phyloP scores from a whole-genome alignment of 495 filamentous ascomycete genomes.

The Hypomontagnella submonticulosa region DNA sequence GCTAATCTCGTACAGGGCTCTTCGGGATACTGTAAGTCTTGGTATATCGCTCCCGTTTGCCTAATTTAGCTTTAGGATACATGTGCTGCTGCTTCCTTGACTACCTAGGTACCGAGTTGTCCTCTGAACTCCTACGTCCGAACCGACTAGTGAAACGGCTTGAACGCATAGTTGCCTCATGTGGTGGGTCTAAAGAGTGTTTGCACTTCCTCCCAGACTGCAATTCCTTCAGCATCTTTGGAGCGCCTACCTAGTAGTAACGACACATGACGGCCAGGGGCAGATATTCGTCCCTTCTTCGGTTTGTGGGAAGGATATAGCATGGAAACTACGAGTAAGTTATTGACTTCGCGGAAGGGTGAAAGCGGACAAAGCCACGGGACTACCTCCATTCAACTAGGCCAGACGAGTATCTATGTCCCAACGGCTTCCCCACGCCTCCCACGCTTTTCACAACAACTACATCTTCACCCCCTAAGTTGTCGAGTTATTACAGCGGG shows the following conservation, averaged over 20 bases:
- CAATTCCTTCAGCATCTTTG: background rate
- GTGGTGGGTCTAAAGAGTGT: background rate
- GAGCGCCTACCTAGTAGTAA: background rate
- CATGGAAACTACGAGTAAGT: background rate
- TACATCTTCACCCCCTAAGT: background rate
- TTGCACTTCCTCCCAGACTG: background rate
- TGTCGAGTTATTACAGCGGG: no score
- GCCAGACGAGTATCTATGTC: no score
- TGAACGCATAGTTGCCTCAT: constrained; percentile 25
- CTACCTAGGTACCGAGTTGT: background rate
- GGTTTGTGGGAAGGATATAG: background rate
- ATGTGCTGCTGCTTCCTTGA: background rate
- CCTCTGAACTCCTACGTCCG: background rate
- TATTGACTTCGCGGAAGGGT: background rate
- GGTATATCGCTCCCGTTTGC: constrained; percentile 18
- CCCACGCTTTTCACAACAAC: background rate
- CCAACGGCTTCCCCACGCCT: no score
- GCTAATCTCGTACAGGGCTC: constrained; percentile 24
- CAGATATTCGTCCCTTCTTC: constrained; percentile 24
- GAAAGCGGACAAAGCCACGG: background rate
- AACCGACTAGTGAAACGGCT: constrained; percentile 17
- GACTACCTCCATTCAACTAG: no score
- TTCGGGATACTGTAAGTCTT: constrained; percentile 20
- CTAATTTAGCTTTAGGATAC: background rate
- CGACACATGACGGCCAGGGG: constrained; percentile 8